Conservation (phyloP, 208 protist genomes). For the Crithidia fasciculata region DNA sequence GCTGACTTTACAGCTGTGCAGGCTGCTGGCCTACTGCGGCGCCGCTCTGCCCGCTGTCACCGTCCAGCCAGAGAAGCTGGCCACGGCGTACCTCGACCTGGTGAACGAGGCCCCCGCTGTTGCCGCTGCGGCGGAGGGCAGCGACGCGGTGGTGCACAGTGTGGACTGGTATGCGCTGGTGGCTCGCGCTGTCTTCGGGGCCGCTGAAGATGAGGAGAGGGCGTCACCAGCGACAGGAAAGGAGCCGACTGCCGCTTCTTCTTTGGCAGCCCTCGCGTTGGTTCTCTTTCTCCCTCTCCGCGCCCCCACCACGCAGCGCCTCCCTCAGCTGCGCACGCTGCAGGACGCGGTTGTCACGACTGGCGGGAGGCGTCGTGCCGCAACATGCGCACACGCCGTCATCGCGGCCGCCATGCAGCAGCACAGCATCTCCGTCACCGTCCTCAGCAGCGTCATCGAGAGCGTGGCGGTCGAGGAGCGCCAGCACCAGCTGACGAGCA, state of each 20-base stretch:
- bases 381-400: slow-evolving; percentile 24
- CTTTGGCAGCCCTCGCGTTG: slow-evolving; percentile 30
- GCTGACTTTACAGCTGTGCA: slow-evolving; percentile 27
- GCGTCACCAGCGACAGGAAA: not conserved
- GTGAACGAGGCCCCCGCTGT: slow-evolving; percentile 14
- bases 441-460: slow-evolving; percentile 75
- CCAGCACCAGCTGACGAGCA: slow-evolving; percentile 45
- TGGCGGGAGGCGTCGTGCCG: not conserved
- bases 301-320: slow-evolving; percentile 38
- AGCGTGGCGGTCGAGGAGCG: slow-evolving; percentile 72
- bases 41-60: slow-evolving; percentile 35
- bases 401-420: slow-evolving; percentile 42
- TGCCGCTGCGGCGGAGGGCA: not conserved
- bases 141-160: slow-evolving; percentile 11
- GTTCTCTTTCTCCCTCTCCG: slow-evolving; percentile 58
- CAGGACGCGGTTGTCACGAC: slow-evolving; percentile 47
- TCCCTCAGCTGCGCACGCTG: slow-evolving; percentile 46
- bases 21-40: slow-evolving; percentile 38
- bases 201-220: slow-evolving; percentile 3
- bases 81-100: slow-evolving; percentile 34
- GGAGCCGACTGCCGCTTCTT: not conserved
- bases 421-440: slow-evolving; percentile 46
- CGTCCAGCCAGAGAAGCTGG: slow-evolving; percentile 22
- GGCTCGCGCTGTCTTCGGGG: slow-evolving; percentile 42
- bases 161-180: slow-evolving; percentile 66